Conservation (phyloP, 345 rosid genomes). For the Sapria himalayana region DNA sequence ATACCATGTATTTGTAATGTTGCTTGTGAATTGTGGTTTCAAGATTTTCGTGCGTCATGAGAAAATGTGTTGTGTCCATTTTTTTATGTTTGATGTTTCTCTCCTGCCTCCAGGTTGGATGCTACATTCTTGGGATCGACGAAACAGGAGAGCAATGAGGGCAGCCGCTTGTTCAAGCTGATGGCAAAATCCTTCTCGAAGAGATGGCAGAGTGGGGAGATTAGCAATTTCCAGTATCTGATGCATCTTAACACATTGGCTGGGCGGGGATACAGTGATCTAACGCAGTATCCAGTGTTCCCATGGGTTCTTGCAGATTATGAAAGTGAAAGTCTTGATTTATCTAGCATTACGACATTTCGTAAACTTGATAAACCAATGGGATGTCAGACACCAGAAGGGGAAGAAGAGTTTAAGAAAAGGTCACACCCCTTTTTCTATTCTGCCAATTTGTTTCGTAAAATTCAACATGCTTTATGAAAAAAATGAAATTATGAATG, state of each 20-base stretch:
- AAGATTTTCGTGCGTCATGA: too few species aligned
- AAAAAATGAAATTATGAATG: too few species aligned
- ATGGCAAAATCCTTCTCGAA: slow-evolving; percentile 95
- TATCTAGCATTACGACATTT: slow-evolving; percentile 66
- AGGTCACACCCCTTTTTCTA: slow-evolving; percentile 46
- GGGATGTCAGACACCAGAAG: slow-evolving; percentile 98
- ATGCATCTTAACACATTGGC: slow-evolving; percentile 99
- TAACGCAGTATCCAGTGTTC: slow-evolving; percentile 97
- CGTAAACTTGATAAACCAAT: slow-evolving; percentile 92
- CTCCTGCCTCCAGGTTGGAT: slow-evolving; percentile 50
- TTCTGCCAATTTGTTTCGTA: too few species aligned
- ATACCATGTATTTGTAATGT: slow-evolving; percentile 67
- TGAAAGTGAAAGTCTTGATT: slow-evolving; percentile 71
- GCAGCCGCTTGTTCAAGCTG: slow-evolving; percentile 75
- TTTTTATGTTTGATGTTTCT: slow-evolving; percentile 1
- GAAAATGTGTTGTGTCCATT: too few species aligned
- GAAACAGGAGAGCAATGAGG: slow-evolving; percentile 82
- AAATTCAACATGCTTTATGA: too few species aligned
- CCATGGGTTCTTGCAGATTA: slow-evolving; percentile 99
- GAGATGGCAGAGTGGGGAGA: slow-evolving; percentile 99
- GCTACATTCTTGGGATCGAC: slow-evolving; percentile 86
- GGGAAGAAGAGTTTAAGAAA: slow-evolving; percentile 94
- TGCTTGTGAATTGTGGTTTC: slow-evolving; percentile 1
- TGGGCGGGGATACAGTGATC: slow-evolving; percentile 98
- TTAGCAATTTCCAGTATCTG: slow-evolving; percentile 95